These are phyloP conservation scores for Globisporangium radiosum DNA, from an alignment of 352 stramenopile species.

Conservation along the genomic window DNA sequence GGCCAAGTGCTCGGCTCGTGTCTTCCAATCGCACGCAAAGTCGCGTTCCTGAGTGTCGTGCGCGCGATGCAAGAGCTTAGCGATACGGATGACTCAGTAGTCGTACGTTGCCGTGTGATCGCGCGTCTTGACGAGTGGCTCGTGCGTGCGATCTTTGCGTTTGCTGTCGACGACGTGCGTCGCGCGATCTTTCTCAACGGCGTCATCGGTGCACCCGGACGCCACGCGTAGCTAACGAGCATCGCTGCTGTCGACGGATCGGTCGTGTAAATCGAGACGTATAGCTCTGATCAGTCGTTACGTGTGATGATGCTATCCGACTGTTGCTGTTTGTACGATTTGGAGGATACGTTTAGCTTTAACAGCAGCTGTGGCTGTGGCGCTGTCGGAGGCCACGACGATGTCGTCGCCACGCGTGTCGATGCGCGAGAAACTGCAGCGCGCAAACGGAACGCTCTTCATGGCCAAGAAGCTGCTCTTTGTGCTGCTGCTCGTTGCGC, in stretches of 20 bases:
- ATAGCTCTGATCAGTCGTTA: too few species aligned
- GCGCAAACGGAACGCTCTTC: constrained; percentile 4
- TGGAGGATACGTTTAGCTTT: too few species aligned
- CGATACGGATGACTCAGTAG: background rate
- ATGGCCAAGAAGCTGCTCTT: constrained; percentile 10
- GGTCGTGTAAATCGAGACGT: too few species aligned
- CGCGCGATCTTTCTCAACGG: constrained; percentile 2
- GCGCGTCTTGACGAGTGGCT: background rate
- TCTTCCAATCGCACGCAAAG: background rate
- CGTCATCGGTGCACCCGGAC: constrained; percentile 1
- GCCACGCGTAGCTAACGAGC: background rate
- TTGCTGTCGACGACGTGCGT: background rate
- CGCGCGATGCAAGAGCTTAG: background rate
- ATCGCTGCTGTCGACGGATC: too few species aligned
- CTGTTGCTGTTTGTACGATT: too few species aligned
- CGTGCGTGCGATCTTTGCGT: constrained; percentile 1
- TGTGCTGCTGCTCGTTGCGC: constrained; percentile 7
- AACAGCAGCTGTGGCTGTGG: too few species aligned
- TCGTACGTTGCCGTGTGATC: background rate
- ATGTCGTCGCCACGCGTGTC: background rate
- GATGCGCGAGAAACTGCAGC: background rate
- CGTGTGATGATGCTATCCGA: too few species aligned
- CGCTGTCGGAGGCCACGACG: too few species aligned
- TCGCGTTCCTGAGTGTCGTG: constrained; percentile 3
- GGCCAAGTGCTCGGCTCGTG: background rate